Evolutionary conservation across 108 stramenopile genomes (phyloP), one percentile per base, ranked within the genome.

Genomic region (Aurantiochytrium sp.): DNA sequence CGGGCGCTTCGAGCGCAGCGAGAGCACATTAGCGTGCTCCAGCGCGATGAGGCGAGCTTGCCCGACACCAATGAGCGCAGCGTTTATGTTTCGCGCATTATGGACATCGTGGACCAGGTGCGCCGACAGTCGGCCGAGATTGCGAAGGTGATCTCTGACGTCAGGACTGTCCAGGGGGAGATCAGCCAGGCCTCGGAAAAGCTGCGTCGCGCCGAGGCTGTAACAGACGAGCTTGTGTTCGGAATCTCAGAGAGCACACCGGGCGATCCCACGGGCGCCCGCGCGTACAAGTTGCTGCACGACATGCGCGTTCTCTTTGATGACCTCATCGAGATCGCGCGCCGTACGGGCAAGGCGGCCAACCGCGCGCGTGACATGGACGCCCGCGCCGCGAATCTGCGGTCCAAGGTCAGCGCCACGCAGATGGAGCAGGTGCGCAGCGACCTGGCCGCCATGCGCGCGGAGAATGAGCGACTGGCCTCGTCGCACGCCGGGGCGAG

Each of bases 301-400:
- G 73, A 81, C 30, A 41, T 81, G 39, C 73, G 73, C n/a, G 39
- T 81, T 24, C 45, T 81, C 45, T 81, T 81, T 48, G 73, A 81
- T 30, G 73, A 81, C 24, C 73, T 81, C 21, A 24, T 81, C 17
- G 73, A 81, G 12, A 41, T 81, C 32, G 73, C 45, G 0, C 39
- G 30, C 6, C 42, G 45, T 5, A 81, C 73, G 12, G 73, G 42
- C 39, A 81, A 41, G 45, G n/a, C 45, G 1, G 39, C n/a, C 19
- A 81, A 81, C 73, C 39, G 45, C 12, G 39, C 73, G 39, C 73
- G 45, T 5, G 73, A 81, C 12, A 81, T 81, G 42, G 39, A 41
- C 17, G 8, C 73, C 6, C 73, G 73, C 42, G 39, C 73, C 39
- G 73, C 73, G 45, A 48, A 41, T 48, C 45, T 81, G 45, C 73